These are phyloP conservation scores for Aspergillus wentii DNA, from an alignment of 495 filamentous ascomycete genomes.

Conservation along the genomic window DNA sequence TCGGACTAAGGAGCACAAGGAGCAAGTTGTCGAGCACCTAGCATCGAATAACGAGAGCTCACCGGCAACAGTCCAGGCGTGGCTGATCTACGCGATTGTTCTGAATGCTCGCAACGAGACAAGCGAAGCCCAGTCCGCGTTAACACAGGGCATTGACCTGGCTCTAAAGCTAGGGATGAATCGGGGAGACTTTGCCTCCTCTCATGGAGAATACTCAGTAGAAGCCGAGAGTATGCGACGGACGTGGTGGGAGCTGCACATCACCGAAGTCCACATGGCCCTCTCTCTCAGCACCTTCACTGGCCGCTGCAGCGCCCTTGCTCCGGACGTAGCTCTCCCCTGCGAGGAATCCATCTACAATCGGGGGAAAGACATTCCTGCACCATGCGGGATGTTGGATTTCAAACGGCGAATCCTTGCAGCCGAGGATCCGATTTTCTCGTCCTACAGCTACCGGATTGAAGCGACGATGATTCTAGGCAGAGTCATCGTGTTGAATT, in stretches of 20 bases:
- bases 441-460: constrained; percentile 41
- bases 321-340: constrained; percentile 31
- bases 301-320: constrained; percentile 26
- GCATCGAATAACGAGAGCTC: constrained; percentile 22
- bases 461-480: constrained; percentile 34
- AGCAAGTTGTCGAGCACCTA: constrained; percentile 20
- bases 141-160: constrained; percentile 26
- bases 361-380: constrained; percentile 20
- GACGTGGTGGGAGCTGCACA: constrained; percentile 41
- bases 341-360: constrained; percentile 36
- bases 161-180: constrained; percentile 37
- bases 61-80: constrained; percentile 32
- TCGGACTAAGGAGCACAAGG: constrained; percentile 17
- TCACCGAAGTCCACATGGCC: constrained; percentile 33
- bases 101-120: constrained; percentile 30
- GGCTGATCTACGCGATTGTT: constrained; percentile 32
- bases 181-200: constrained; percentile 24
- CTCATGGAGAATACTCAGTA: constrained; percentile 16
- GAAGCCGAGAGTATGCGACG: constrained; percentile 36
- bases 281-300: constrained; percentile 22
- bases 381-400: constrained; percentile 22
- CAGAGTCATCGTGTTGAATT: constrained; percentile 32
- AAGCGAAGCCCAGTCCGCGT: constrained; percentile 24
- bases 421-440: constrained; percentile 30
- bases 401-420: constrained; percentile 34